Base-by-base conservation (phyloP, 495 filamentous ascomycete genomes). In the Ascodesmis nigricans region DNA sequence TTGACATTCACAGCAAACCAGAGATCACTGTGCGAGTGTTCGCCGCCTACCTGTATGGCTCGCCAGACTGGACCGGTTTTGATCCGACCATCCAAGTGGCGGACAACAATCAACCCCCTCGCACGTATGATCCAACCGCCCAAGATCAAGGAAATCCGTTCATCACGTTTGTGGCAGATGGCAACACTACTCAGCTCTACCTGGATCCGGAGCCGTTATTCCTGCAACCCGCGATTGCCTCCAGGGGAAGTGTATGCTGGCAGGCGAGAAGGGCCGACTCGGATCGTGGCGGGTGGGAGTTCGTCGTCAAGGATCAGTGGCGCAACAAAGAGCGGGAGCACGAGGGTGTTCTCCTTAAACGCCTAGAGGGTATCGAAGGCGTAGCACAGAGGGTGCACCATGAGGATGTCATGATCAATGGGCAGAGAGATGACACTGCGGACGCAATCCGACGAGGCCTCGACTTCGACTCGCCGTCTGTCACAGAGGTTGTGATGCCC, bases 161-260 rank as follows among this genome's bases (percentile, higher is more conserved):
- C 14, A 20, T 18, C 14, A 5, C 16, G 14, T 4, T 21, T 33
- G 13, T 5, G 8, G 5, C 21, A 7, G 31, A 16, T 18, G 31
- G 16, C 7, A 33, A 17, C 10, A 20, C 7, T 5, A 4, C 21
- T 15, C 14, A 31, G 9, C 29, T 31, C 15, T 16, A 21, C 31
- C 21, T 33, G 16, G 7, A 19, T 8, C 4, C 4, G 18, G 8
- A 33, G 8, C 10, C 10, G 7, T 37, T 37, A 9, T 29, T 41
- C 7, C 4, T 6, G 8, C 11, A n/a, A 6, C 8, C 11, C 1
- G 13, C 39, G 7, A 28, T 38, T 6, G 39, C 29, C 2, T 17
- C 23, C 3, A 29, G 39, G 8, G 33, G 35, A 11, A 38, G 34
- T 0, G 31, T 10, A 8, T 41, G 33, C 5, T 41, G 39, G 39